Evolutionary conservation across 2,329 filamentous ascomycete species (phyloP), one percentile per base, ranked within the genome.

Genomic region (Alternaria longipes): DNA sequence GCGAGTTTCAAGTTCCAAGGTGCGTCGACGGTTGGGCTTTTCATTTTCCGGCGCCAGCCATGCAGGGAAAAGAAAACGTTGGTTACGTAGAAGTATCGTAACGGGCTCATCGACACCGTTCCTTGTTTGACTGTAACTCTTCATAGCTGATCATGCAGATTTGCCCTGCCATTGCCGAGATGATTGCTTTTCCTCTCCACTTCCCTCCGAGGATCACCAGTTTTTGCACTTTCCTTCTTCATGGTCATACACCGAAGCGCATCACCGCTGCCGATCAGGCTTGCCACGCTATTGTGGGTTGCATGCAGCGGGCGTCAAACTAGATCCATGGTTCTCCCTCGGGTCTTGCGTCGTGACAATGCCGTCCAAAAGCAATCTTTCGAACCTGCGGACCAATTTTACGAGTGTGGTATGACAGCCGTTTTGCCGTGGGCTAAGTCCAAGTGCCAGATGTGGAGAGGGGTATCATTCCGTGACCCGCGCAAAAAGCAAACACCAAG

Each of bases 311-410:
- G 41, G 28, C 32, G 8, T 47, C 42, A 30, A 46, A 41, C 50
- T 58, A 58, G 56, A 54, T 41, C 56, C 41, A 58, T 58, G 34
- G 12, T 52, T 58, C 46, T 54, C 41, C 56, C 42, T 49, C 32
- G 44, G 18, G 34, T 18, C 30, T 30, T 40, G 44, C 20, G 30
- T 36, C 30, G 47, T n/a, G 20, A 38, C 24, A 18, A 24, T 30
- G 18, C 51, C 28, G 51, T 54, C 6, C 51, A 54, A 44, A 54
- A 54, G 51, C 51, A 54, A 56, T 32, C 8, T 16, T 12, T n/a
- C n/a, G 32, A 14, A 24, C 32, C 30, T 14, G 20, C 46, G 30
- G 46, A 24, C 20, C 20, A 36, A 36, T 5, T 50, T 12, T 38
- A 50, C 46, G 22, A 50, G 11, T 50, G 20, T 50, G 46, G 30